Evolutionary conservation across 2,329 filamentous ascomycete species (phyloP).

Genomic region (Geoglossum cookeanum): DNA sequence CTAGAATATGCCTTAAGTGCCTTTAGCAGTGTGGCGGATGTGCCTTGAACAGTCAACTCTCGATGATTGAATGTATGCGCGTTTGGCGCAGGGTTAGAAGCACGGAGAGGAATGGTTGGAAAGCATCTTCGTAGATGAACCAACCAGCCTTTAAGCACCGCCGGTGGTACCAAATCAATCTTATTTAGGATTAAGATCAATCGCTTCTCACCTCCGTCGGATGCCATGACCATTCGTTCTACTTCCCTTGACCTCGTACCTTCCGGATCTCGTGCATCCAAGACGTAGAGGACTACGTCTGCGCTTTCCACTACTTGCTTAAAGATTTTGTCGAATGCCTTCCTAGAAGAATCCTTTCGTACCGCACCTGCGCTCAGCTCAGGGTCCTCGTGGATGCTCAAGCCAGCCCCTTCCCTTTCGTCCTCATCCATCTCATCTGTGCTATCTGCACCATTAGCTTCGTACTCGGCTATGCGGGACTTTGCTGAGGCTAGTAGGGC

Average conservation of each 20-base stretch:
- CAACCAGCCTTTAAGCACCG: slow-evolving; percentile 71
- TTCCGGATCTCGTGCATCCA: slow-evolving; percentile 81
- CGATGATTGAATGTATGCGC: slow-evolving; percentile 86
- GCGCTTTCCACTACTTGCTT: slow-evolving; percentile 79
- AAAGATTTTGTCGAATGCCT: slow-evolving; percentile 88
- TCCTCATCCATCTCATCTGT: slow-evolving; percentile 30
- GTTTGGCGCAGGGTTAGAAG: slow-evolving; percentile 63
- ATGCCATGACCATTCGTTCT: slow-evolving; percentile 80
- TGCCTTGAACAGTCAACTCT: slow-evolving; percentile 69
- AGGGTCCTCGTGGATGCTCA: neutral
- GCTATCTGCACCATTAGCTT: slow-evolving; percentile 40
- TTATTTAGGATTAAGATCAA: slow-evolving; percentile 90
- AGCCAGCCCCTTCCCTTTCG: slow-evolving; percentile 9
- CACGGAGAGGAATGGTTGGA: slow-evolving; percentile 75
- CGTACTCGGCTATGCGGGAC: slow-evolving; percentile 58
- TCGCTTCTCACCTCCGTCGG: slow-evolving; percentile 63
- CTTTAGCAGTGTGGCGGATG: slow-evolving; percentile 67
- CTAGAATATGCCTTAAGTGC: slow-evolving; percentile 80
- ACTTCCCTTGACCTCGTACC: slow-evolving; percentile 80
- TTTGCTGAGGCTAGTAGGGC: slow-evolving; percentile 73
- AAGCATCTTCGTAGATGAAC: slow-evolving; percentile 71
- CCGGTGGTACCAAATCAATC: slow-evolving; percentile 73
- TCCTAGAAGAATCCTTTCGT: slow-evolving; percentile 46
- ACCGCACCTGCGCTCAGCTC: neutral
- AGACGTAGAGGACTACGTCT: slow-evolving; percentile 80